Evolutionary conservation across 768 basidiomycete species (phyloP).

Genomic region (Pisolithus microcarpus): DNA sequence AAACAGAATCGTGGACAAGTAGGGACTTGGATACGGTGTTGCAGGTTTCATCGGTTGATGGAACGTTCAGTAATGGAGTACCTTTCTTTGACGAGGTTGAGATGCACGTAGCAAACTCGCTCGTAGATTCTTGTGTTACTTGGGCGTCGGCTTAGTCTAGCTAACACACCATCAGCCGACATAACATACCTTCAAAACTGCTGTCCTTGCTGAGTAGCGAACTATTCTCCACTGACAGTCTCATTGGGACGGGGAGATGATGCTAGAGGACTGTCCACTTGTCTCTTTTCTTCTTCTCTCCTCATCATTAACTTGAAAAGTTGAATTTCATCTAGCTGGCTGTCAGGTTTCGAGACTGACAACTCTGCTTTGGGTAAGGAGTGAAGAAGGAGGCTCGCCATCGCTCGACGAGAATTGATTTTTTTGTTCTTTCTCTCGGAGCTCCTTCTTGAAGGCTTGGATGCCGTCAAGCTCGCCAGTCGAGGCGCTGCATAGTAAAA

Average conservation of each 20-base stretch:
- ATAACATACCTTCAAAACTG: constrained; percentile 15
- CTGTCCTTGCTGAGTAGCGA: constrained; percentile 7
- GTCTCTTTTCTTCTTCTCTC: constrained; percentile 53
- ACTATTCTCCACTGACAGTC: constrained; percentile 8
- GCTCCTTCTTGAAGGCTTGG: constrained; percentile 80
- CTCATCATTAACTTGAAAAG: constrained; percentile 81
- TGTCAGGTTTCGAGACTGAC: constrained; percentile 18
- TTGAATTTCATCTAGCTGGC: constrained; percentile 72
- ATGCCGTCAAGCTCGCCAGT: constrained; percentile 76
- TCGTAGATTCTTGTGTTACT: not conserved
- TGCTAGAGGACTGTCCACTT: constrained; percentile 17
- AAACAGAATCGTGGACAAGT: constrained; percentile 3
- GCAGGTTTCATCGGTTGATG: not conserved
- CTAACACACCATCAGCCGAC: not conserved
- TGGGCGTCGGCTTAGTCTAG: too few species aligned
- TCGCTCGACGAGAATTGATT: constrained; percentile 20
- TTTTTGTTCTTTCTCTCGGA: constrained; percentile 68
- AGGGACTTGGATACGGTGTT: not conserved
- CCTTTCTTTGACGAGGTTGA: constrained; percentile 1
- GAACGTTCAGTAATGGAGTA: not conserved
- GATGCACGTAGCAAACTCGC: not conserved
- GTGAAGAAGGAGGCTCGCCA: constrained; percentile 2
- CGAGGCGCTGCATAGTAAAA: constrained; percentile 50
- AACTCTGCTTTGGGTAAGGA: constrained; percentile 19
- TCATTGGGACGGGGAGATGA: not conserved